Evolutionary conservation across 1,139 yeast genomes (phyloP).

Genomic region (Protomyces gravidus): DNA sequence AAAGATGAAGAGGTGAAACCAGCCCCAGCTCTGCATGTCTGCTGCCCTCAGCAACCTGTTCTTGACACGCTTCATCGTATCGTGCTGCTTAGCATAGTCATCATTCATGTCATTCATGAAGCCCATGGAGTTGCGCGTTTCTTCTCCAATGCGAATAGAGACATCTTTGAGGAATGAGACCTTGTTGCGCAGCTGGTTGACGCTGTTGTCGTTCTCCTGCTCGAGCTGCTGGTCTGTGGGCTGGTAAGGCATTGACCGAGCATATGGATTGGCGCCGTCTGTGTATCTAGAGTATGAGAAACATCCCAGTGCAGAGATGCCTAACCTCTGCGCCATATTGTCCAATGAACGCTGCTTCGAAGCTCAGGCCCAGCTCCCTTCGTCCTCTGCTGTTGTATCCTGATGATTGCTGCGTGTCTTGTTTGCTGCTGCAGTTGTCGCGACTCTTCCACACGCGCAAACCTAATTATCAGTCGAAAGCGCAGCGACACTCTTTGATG

Average conservation of each 20-base stretch:
- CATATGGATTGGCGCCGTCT: slow-evolving; percentile 14
- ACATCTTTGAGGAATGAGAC: slow-evolving; percentile 62
- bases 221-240: slow-evolving; percentile 47
- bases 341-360: not conserved
- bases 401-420: too few relatives aligned
- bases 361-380: too few relatives aligned
- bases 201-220: slow-evolving; percentile 75
- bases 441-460: too few relatives aligned
- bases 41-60: slow-evolving; percentile 21
- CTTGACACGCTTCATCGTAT: slow-evolving; percentile 16
- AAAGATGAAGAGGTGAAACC: slow-evolving; percentile 24
- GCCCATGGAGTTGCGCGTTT: slow-evolving; percentile 65
- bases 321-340: not conserved
- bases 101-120: slow-evolving; percentile 31
- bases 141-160: slow-evolving; percentile 74
- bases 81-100: slow-evolving; percentile 25
- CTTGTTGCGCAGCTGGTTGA: slow-evolving; percentile 64
- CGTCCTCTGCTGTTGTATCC: too few relatives aligned
- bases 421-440: too few relatives aligned
- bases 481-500: too few relatives aligned
- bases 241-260: slow-evolving; percentile 2
- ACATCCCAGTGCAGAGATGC: not conserved
- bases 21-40: slow-evolving; percentile 24
- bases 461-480: too few relatives aligned
- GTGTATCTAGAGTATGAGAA: not conserved